Conservation (phyloP, 352 stramenopile species). For the Achlya hypogyna region DNA sequence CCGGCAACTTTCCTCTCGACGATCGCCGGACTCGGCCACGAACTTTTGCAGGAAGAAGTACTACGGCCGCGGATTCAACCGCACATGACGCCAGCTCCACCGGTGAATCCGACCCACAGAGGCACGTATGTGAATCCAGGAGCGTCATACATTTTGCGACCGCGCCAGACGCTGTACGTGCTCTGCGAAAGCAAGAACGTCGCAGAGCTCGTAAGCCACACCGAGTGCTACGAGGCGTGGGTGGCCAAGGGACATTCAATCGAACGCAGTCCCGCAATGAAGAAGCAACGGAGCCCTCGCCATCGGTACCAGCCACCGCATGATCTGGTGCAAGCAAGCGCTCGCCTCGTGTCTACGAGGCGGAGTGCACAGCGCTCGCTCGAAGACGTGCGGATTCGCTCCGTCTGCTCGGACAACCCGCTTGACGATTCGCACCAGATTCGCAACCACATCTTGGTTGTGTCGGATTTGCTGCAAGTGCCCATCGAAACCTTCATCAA, state of each 20-base stretch:
- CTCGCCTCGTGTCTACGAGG: slow-evolving; percentile 1
- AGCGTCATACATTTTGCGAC: slow-evolving; percentile 30
- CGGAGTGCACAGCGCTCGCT: background rate
- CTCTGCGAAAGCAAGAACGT: slow-evolving; percentile 59
- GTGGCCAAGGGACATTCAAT: slow-evolving; percentile 18
- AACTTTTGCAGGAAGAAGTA: background rate
- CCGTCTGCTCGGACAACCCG: background rate
- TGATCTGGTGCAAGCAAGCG: slow-evolving; percentile 4
- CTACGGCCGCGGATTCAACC: background rate
- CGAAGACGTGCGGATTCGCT: background rate
- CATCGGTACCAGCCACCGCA: background rate
- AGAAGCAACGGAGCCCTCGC: background rate
- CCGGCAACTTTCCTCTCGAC: slow-evolving; percentile 21
- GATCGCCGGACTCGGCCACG: background rate
- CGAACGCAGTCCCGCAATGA: slow-evolving; percentile 26
- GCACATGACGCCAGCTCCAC: background rate
- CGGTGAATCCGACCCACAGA: background rate
- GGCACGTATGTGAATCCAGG: slow-evolving; percentile 41
- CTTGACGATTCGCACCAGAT: slow-evolving; percentile 19
- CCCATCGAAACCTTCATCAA: slow-evolving; percentile 41
- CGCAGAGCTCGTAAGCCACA: slow-evolving; percentile 35
- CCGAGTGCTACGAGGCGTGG: slow-evolving; percentile 36
- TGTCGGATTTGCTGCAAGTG: slow-evolving; percentile 39
- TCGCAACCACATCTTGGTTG: slow-evolving; percentile 49
- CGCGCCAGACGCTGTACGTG: slow-evolving; percentile 50